A percentile compares a stretch with the other conserved stretches of the same genome.
phyloP scores from a whole-genome alignment of 2,329 filamentous ascomycete genomes.

The Fusarium xyrophilum region DNA sequence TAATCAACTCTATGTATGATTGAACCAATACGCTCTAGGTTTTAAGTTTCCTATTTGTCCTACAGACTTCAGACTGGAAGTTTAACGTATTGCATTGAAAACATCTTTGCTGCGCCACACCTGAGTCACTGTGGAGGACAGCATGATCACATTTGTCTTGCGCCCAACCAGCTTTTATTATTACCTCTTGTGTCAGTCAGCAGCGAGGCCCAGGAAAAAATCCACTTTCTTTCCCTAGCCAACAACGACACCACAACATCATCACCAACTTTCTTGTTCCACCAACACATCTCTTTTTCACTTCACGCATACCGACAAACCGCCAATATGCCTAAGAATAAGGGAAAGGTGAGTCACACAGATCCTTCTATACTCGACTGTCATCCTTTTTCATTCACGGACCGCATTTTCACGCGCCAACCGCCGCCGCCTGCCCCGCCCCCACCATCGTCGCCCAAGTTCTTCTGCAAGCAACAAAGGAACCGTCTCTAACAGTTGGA shows the following conservation, averaged over 20 bases:
- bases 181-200: constrained; percentile 26
- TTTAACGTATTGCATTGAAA: not conserved
- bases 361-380: not conserved
- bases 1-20: not conserved
- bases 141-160: constrained; percentile 24
- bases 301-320: constrained; percentile 12
- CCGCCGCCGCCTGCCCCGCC: constrained; percentile 39
- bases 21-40: not conserved
- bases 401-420: constrained; percentile 24
- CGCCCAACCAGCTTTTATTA: constrained; percentile 17
- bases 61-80: not conserved
- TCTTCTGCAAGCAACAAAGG: constrained; percentile 16
- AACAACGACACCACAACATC: constrained; percentile 39
- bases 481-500: constrained; percentile 42
- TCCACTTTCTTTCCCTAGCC: constrained; percentile 36
- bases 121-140: constrained; percentile 21
- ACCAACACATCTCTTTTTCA: constrained; percentile 5
- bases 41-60: not conserved
- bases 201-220: constrained; percentile 36
- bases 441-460: constrained; percentile 38
- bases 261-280: constrained; percentile 28
- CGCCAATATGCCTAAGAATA: constrained; percentile 92
- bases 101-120: constrained; percentile 15
- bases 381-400: not conserved
- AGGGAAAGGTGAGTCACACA: constrained; percentile 82